phyloP scores from a whole-genome alignment of 2,329 filamentous ascomycete species.

The Cladorrhinum sp. region DNA sequence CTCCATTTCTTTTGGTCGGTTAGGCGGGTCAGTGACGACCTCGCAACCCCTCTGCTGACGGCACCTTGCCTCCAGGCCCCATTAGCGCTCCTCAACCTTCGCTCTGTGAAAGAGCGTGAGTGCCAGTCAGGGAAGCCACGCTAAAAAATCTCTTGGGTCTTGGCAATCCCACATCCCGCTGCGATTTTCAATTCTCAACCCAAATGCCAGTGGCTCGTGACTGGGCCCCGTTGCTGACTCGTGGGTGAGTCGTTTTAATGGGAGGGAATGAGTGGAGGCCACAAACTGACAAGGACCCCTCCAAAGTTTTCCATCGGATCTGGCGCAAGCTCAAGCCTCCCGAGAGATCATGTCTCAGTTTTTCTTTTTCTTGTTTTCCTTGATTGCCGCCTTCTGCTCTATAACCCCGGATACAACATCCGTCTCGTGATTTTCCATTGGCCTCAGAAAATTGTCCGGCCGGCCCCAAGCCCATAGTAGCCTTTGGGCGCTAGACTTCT shows the following conservation, averaged over 20 bases:
- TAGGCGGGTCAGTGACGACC: background rate
- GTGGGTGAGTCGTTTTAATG: conserved; percentile 4
- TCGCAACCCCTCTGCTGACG: conserved; percentile 1
- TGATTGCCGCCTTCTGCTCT: background rate
- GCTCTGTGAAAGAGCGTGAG: too few species aligned
- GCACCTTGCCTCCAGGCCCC: background rate
- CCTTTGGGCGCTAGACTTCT: background rate
- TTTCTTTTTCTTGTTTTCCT: background rate
- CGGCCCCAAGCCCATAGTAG: background rate
- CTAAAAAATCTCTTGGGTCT: conserved; percentile 23
- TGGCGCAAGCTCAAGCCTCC: background rate
- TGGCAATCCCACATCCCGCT: conserved; percentile 17
- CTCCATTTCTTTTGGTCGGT: background rate
- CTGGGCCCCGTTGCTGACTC: conserved; percentile 17
- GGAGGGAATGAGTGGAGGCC: background rate
- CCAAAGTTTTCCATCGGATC: too few species aligned
- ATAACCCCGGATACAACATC: background rate
- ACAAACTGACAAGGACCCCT: too few species aligned
- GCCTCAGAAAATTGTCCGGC: background rate
- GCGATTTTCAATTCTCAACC: conserved; percentile 6
- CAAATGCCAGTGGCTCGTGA: conserved; percentile 2
- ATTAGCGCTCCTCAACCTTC: too few species aligned
- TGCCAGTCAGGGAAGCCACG: conserved; percentile 12
- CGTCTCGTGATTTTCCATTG: background rate
- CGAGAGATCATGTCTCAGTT: background rate